Evolutionary conservation across 257 asterid genomes (phyloP).

Genomic region (Solanum sitiens): DNA sequence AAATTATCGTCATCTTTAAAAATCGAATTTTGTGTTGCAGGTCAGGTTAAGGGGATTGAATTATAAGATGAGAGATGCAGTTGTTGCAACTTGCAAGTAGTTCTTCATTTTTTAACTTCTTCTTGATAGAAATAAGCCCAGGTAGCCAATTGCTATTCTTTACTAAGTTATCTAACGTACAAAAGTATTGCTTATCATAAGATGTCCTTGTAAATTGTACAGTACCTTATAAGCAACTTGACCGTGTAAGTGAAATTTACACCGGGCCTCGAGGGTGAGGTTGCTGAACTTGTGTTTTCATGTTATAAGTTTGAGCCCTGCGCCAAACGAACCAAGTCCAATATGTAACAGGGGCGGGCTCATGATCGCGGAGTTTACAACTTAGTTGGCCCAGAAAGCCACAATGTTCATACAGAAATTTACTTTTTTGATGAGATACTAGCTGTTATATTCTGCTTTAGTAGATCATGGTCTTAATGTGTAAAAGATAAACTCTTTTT

Average conservation of each 20-base stretch:
- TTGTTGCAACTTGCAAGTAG: neutral
- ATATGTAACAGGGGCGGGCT: neutral
- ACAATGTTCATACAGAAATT: neutral
- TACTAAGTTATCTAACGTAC: neutral
- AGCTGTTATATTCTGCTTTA: neutral
- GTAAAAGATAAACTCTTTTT: neutral
- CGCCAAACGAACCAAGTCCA: neutral
- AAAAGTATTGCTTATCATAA: neutral
- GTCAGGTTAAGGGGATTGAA: neutral
- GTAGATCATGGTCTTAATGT: neutral
- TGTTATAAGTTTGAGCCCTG: neutral
- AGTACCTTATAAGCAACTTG: neutral
- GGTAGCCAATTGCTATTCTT: neutral
- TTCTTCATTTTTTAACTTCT: neutral
- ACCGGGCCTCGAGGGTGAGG: neutral
- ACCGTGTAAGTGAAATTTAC: neutral
- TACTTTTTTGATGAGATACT: neutral
- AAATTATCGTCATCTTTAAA: neutral
- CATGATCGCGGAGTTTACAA: neutral
- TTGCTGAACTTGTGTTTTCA: neutral
- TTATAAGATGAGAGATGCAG: neutral
- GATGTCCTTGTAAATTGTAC: neutral
- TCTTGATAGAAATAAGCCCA: neutral
- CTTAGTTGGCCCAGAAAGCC: neutral
- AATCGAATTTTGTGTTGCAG: neutral